Percentiles rank a stretch among this genome's conserved stretches.
Evolutionary conservation across 1,284 basidiomycete species (phyloP).

Genomic region (Leucoagaricus sp.): DNA sequence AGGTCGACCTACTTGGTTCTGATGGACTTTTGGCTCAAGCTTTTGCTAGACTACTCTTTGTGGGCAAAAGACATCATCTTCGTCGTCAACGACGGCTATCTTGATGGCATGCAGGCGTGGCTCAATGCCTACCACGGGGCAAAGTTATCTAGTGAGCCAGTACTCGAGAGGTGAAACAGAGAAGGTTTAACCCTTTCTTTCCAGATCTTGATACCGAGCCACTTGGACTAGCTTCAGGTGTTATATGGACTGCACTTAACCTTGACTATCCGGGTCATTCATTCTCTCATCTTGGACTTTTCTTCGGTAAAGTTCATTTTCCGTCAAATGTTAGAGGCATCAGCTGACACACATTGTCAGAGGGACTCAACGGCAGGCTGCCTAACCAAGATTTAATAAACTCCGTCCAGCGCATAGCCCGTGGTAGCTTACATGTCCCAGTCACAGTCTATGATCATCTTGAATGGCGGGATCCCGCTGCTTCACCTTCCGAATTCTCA

Average conservation of each 20-base stretch:
- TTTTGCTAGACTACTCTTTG: slow-evolving; percentile 73
- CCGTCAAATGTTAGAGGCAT: neutral
- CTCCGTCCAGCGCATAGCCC: slow-evolving; percentile 75
- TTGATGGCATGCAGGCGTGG: slow-evolving; percentile 94
- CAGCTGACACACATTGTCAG: slow-evolving; percentile 40
- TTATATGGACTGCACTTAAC: slow-evolving; percentile 94
- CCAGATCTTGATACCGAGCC: slow-evolving; percentile 68
- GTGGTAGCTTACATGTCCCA: slow-evolving; percentile 71
- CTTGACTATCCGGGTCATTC: slow-evolving; percentile 98
- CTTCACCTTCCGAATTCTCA: slow-evolving; percentile 48
- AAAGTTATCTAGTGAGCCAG: slow-evolving; percentile 59
- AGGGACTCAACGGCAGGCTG: slow-evolving; percentile 92
- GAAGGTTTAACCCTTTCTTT: neutral
- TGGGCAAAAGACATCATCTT: slow-evolving; percentile 97
- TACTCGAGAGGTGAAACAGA: neutral
- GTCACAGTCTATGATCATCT: slow-evolving; percentile 78
- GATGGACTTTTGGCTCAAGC: neutral
- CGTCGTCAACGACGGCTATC: slow-evolving; percentile 85
- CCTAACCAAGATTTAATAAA: slow-evolving; percentile 97
- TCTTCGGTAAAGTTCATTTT: slow-evolving; percentile 66
- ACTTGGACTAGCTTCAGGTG: slow-evolving; percentile 68
- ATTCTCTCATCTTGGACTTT: slow-evolving; percentile 90
- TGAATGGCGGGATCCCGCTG: slow-evolving; percentile 47
- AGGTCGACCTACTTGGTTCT: slow-evolving; percentile 20
- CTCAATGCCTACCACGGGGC: slow-evolving; percentile 80